Percentiles rank a stretch among this genome's conserved stretches.
Conservation (phyloP, 116 monocot genomes). For the Dioscorea cayenensis region DNA sequence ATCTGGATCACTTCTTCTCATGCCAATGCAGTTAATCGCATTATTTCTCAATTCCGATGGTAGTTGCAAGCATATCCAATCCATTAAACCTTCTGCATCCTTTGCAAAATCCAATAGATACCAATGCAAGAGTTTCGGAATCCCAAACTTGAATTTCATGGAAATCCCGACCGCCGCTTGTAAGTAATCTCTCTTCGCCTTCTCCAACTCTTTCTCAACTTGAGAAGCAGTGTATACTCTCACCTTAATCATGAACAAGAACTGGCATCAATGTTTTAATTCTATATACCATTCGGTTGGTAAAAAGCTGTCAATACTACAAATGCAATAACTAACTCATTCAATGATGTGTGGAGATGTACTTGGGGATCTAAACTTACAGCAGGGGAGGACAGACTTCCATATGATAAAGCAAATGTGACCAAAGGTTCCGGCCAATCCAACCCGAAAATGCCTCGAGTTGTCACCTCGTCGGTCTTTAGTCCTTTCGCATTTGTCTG, state of each 20-base stretch:
- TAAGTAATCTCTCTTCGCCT: conserved; percentile 79
- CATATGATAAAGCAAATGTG: conserved; percentile 92
- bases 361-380: conserved; percentile 30
- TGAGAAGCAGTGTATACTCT: conserved; percentile 81
- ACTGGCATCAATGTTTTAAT: background rate
- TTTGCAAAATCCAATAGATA: conserved; percentile 86
- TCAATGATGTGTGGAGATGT: background rate
- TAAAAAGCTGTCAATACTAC: background rate
- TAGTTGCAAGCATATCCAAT: conserved; percentile 85
- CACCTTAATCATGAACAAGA: conserved; percentile 34
- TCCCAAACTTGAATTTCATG: conserved; percentile 32
- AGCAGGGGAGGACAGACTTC: conserved; percentile 97
- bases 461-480: conserved; percentile 40
- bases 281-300: too few relatives aligned
- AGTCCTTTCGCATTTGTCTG: conserved; percentile 46
- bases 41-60: conserved; percentile 49
- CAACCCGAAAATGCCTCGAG: conserved; percentile 53
- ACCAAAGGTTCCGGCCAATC: conserved; percentile 94
- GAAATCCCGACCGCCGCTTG: conserved; percentile 80
- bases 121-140: conserved; percentile 81
- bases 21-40: conserved; percentile 63
- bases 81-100: conserved; percentile 64
- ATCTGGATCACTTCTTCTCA: conserved; percentile 20
- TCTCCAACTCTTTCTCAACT: conserved; percentile 76
- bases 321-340: background rate